Percentiles rank a stretch among this genome's conserved stretches.
These are phyloP conservation scores for Zymoseptoria pseudotritici DNA, from an alignment of 2,329 filamentous ascomycete species.

Conservation along the genomic window DNA sequence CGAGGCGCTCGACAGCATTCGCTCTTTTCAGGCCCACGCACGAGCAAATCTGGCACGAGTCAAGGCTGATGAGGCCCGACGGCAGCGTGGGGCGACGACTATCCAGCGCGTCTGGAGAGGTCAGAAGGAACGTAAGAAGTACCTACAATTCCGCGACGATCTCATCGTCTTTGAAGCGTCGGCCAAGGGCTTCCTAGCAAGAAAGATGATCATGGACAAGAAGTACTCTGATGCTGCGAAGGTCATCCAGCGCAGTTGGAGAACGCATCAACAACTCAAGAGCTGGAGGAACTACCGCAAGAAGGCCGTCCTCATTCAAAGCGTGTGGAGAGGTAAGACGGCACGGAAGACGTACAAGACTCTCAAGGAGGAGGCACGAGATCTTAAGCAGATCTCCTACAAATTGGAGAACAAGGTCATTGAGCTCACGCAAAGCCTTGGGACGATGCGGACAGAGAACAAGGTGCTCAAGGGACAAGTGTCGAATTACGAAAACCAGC, in stretches of 20 bases:
- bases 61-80: conserved; percentile 71
- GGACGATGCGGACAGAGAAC: conserved; percentile 90
- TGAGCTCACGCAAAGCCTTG: conserved; percentile 88
- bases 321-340: conserved; percentile 76
- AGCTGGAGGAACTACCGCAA: conserved; percentile 82
- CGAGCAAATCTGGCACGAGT: conserved; percentile 73
- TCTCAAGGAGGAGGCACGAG: conserved; percentile 87
- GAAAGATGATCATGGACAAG: conserved; percentile 88
- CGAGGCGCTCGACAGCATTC: conserved; percentile 72
- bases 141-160: conserved; percentile 69
- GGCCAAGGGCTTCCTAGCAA: conserved; percentile 84
- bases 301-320: conserved; percentile 85
- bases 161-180: conserved; percentile 82
- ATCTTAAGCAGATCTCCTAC: conserved; percentile 99
- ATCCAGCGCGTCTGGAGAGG: conserved; percentile 96
- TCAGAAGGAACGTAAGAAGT: conserved; percentile 77
- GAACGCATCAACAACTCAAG: conserved; percentile 68
- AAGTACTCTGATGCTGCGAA: conserved; percentile 85
- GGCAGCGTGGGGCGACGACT: conserved; percentile 77
- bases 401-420: conserved; percentile 99
- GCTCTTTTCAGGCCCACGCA: conserved; percentile 69
- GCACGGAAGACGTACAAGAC: conserved; percentile 83
- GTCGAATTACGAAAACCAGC: conserved; percentile 90
- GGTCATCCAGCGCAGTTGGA: conserved; percentile 85
- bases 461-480: conserved; percentile 81